A percentile compares a stretch with the other conserved stretches of the same genome.
These are phyloP conservation scores for Nasturtium officinale DNA, from an alignment of 345 rosid species.

Conservation along the genomic window DNA sequence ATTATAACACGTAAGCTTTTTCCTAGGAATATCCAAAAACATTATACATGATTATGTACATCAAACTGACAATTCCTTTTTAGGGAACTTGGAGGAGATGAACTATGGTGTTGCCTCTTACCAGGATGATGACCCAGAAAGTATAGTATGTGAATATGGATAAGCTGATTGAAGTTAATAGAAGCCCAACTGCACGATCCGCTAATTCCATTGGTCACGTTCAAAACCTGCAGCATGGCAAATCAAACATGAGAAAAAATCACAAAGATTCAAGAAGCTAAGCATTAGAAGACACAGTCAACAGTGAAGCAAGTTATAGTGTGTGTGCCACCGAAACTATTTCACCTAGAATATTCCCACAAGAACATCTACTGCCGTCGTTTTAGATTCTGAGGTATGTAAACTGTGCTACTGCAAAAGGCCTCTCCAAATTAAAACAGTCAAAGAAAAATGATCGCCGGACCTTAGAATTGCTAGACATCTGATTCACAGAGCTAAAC, in stretches of 20 bases:
- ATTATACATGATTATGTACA: slow-evolving; percentile 1
- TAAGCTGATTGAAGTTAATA: slow-evolving; percentile 67
- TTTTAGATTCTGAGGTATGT: slow-evolving; percentile 16
- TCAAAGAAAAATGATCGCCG: slow-evolving; percentile 7
- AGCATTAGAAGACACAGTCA: slow-evolving; percentile 2
- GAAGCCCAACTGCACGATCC: slow-evolving; percentile 81
- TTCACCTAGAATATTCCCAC: slow-evolving; percentile 22
- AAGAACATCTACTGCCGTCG: slow-evolving; percentile 18
- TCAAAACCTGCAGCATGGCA: slow-evolving; percentile 13
- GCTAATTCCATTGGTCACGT: slow-evolving; percentile 69
- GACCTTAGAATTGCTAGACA: slow-evolving; percentile 21
- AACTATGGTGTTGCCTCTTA: slow-evolving; percentile 34
- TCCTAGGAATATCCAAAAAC: not conserved
- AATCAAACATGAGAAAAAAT: not conserved
- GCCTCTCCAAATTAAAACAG: not conserved
- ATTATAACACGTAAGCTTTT: slow-evolving; percentile 2
- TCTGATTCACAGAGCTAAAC: slow-evolving; percentile 6
- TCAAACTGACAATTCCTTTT: not conserved
- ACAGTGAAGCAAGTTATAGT: not conserved
- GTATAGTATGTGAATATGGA: slow-evolving; percentile 89
- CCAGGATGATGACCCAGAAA: slow-evolving; percentile 96
- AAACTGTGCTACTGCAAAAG: slow-evolving; percentile 23
- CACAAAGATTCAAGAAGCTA: slow-evolving; percentile 14
- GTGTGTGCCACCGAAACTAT: slow-evolving; percentile 1
- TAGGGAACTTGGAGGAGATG: slow-evolving; percentile 2